Conservation (phyloP, 331 rosid species). For the Rosa hybrid region DNA sequence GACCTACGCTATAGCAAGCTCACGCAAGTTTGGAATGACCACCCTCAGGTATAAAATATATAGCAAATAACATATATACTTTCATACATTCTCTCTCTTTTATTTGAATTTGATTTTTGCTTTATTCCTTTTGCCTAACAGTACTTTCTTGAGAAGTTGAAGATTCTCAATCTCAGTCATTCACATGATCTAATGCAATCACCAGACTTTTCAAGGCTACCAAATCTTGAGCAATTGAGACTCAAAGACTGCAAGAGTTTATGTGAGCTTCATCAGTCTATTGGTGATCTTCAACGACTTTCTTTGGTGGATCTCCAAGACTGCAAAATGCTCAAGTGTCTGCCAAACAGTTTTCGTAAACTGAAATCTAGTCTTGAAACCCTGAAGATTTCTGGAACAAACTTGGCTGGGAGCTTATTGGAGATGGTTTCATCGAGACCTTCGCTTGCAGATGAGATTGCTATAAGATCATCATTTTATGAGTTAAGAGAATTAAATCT, state of each 20-base stretch:
- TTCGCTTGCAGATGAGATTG: neutral
- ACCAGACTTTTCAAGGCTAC: conserved; percentile 37
- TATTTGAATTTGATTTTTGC: neutral
- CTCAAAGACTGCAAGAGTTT: conserved; percentile 35
- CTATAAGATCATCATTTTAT: neutral
- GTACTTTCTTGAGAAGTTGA: conserved; percentile 31
- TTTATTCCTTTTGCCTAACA: neutral
- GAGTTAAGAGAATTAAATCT: neutral
- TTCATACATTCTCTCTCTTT: too few species aligned
- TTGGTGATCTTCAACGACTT: conserved; percentile 29
- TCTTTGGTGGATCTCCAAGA: conserved; percentile 30
- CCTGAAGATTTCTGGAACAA: neutral
- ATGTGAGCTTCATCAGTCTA: conserved; percentile 25
- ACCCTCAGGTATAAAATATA: conserved; percentile 20
- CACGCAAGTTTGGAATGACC: conserved; percentile 15
- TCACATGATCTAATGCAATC: conserved; percentile 27
- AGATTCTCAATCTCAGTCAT: conserved; percentile 44
- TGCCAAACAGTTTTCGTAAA: neutral
- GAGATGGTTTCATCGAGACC: neutral
- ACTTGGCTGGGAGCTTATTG: neutral
- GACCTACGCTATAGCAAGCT: conserved; percentile 31
- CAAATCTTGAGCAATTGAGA: conserved; percentile 37
- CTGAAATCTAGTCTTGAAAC: neutral
- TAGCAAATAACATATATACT: too few species aligned
- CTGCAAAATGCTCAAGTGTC: conserved; percentile 22